Percentiles rank a stretch among this genome's conserved stretches.
These are phyloP conservation scores for Mycena alexandri DNA, from an alignment of 768 basidiomycete species.

Conservation along the genomic window DNA sequence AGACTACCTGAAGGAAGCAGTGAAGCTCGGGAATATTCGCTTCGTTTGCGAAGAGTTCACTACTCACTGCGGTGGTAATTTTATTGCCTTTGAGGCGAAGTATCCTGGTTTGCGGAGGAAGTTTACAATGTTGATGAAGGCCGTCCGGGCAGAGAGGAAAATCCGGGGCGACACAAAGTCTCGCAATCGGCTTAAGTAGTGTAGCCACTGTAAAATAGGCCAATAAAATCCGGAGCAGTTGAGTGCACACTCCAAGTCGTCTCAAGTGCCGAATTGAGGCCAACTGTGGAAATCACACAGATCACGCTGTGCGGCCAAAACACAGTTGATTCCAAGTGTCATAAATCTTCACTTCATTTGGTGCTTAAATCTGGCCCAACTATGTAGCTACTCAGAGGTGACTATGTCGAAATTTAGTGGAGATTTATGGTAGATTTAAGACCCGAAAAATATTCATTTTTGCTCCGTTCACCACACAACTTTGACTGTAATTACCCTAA, in stretches of 20 bases:
- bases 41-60: constrained; percentile 21
- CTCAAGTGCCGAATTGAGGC: too few species aligned
- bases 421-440: constrained; percentile 16
- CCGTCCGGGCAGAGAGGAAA: constrained; percentile 21
- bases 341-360: not conserved
- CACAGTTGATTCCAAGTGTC: too few species aligned
- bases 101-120: constrained; percentile 19
- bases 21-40: constrained; percentile 24
- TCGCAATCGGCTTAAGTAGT: constrained; percentile 14
- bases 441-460: constrained; percentile 8
- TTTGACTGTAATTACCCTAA: not conserved
- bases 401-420: constrained; percentile 17
- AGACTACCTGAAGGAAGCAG: constrained; percentile 23
- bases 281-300: not conserved
- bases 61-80: not conserved
- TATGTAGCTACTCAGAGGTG: constrained; percentile 22
- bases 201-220: too few species aligned
- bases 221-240: too few species aligned
- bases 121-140: constrained; percentile 23
- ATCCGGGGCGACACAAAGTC: constrained; percentile 24
- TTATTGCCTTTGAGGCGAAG: not conserved
- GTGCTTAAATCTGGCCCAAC: constrained; percentile 15
- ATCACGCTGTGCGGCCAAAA: too few species aligned
- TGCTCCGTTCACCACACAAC: not conserved
- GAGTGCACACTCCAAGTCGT: not conserved